Evolutionary conservation across 202 grass and related monocot genomes (phyloP).

Genomic region (Bolboschoenoplectus hybrid): DNA sequence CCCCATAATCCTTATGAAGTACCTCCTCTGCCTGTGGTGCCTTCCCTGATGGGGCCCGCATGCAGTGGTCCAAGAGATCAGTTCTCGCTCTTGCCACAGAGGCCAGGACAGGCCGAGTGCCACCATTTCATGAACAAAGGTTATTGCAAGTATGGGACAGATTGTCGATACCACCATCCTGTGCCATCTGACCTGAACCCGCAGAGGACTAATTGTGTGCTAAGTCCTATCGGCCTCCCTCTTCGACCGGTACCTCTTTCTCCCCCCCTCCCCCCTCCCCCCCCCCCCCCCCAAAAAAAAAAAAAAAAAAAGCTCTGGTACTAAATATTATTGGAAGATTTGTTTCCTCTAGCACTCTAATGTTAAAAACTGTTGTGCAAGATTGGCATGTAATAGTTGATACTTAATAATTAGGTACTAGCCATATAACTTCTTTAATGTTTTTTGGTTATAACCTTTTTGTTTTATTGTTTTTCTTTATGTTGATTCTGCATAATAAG

Average conservation of each 20-base stretch:
- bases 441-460: not conserved
- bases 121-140: slow-evolving; percentile 53
- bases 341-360: not conserved
- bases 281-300: slow-evolving; percentile 21
- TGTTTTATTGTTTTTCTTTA: not conserved
- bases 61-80: slow-evolving; percentile 55
- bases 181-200: slow-evolving; percentile 42
- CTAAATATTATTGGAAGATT: slow-evolving; percentile 3
- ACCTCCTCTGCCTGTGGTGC: slow-evolving; percentile 46
- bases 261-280: slow-evolving; percentile 42
- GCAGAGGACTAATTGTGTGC: slow-evolving; percentile 58
- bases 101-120: slow-evolving; percentile 37
- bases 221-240: slow-evolving; percentile 88
- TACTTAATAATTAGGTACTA: not conserved
- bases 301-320: not conserved
- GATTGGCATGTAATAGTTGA: not conserved
- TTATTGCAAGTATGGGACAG: slow-evolving; percentile 53
- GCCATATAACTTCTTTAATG: not conserved
- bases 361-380: not conserved
- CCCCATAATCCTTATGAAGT: slow-evolving; percentile 48
- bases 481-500: not conserved
- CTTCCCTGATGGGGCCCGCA: slow-evolving; percentile 55
- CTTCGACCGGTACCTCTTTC: slow-evolving; percentile 76
- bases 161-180: slow-evolving; percentile 55
- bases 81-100: slow-evolving; percentile 14